Evolutionary conservation across 352 stramenopile genomes (phyloP).

Genomic region (Pythium angustatum): DNA sequence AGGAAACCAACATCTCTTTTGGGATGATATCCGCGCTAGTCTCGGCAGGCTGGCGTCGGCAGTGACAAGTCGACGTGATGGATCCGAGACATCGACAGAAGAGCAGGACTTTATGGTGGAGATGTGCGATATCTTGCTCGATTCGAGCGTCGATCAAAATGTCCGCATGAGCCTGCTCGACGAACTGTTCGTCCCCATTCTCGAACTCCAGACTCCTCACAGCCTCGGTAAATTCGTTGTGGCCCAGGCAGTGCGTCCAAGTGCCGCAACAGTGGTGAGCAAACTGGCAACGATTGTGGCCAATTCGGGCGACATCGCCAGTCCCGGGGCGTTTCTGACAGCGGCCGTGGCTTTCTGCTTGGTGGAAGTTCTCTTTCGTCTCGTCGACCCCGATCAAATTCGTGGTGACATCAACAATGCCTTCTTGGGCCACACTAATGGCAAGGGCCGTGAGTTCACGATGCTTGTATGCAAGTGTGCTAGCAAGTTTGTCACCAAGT

Average conservation of each 20-base stretch:
- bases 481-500: constrained; percentile 70
- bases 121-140: constrained; percentile 22
- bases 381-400: constrained; percentile 65
- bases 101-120: constrained; percentile 21
- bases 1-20: constrained; percentile 54
- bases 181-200: constrained; percentile 22
- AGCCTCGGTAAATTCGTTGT: constrained; percentile 52
- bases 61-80: not conserved
- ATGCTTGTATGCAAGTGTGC: constrained; percentile 86
- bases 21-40: constrained; percentile 46
- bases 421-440: constrained; percentile 68
- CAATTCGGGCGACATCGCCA: constrained; percentile 47
- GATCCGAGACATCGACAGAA: not conserved
- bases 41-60: constrained; percentile 40
- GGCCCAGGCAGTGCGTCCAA: constrained; percentile 27
- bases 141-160: constrained; percentile 15
- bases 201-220: constrained; percentile 23
- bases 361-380: constrained; percentile 66
- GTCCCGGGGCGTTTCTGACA: constrained; percentile 40
- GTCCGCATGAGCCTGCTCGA: constrained; percentile 26
- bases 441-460: constrained; percentile 79
- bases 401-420: constrained; percentile 65
- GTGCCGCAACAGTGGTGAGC: constrained; percentile 44
- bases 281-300: constrained; percentile 59
- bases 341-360: constrained; percentile 60